Evolutionary conservation across 176 grass and related monocot species (phyloP).

Genomic region (Tillandsia fasciculata): DNA sequence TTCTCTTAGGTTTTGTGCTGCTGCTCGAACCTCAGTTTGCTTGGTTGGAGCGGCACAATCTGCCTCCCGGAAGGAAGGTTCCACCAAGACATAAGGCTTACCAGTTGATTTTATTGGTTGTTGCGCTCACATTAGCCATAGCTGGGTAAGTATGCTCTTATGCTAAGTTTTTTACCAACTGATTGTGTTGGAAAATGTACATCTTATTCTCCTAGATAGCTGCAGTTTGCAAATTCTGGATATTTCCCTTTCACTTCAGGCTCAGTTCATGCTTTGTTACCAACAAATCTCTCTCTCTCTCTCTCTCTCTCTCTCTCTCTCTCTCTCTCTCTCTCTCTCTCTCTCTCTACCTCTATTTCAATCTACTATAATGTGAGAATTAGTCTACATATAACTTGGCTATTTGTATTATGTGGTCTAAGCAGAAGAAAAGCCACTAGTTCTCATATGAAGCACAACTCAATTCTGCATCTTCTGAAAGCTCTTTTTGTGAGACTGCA

Average conservation of each 20-base stretch:
- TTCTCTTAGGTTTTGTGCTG: conserved; percentile 62
- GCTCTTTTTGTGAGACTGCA: no score
- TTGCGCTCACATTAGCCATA: conserved; percentile 32
- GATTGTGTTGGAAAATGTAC: background rate
- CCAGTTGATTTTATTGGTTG: conserved; percentile 43
- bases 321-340: no score
- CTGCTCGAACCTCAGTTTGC: conserved; percentile 62
- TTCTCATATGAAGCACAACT: no score
- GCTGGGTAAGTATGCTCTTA: conserved; percentile 40
- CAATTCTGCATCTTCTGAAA: no score
- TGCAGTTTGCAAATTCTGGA: background rate
- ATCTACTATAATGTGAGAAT: background rate
- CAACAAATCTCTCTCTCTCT: background rate
- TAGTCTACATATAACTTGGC: background rate
- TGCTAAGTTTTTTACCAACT: background rate
- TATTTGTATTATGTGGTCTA: no score
- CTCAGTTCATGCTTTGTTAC: background rate
- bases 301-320: no score
- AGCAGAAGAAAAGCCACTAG: no score
- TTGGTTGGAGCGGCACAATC: conserved; percentile 34
- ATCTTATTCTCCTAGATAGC: background rate
- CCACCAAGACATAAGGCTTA: conserved; percentile 47
- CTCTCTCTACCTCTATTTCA: background rate
- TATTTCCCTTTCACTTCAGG: background rate
- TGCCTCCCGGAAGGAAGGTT: conserved; percentile 17